phyloP scores from a whole-genome alignment of 176 grass and related monocot species.

The Guadua angustifolia region DNA sequence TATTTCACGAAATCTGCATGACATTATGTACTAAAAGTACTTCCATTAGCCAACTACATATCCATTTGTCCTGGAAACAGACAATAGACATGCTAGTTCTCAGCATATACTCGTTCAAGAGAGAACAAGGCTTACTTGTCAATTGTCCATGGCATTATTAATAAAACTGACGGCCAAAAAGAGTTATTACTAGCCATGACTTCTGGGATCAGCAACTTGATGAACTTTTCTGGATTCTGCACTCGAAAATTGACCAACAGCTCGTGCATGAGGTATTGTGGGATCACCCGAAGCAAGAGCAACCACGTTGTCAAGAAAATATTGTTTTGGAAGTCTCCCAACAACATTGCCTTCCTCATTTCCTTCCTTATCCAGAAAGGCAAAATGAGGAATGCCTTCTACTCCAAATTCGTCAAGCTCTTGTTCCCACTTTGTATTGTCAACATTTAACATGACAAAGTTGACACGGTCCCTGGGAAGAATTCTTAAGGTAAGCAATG shows the following conservation, averaged over 20 bases:
- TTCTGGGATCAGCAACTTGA: slow-evolving; percentile 91
- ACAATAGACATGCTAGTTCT: neutral
- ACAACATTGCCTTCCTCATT: slow-evolving; percentile 97
- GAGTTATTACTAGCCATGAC: slow-evolving; percentile 65
- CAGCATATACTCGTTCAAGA: slow-evolving; percentile 12
- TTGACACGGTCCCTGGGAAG: slow-evolving; percentile 71
- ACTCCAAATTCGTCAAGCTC: slow-evolving; percentile 97
- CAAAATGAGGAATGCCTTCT: slow-evolving; percentile 94
- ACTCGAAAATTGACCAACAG: slow-evolving; percentile 75
- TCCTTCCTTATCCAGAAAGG: slow-evolving; percentile 90
- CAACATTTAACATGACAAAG: slow-evolving; percentile 98
- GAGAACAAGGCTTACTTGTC: slow-evolving; percentile 37
- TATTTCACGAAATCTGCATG: neutral
- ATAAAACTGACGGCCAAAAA: neutral
- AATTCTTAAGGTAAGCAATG: slow-evolving; percentile 24
- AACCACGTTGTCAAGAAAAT: slow-evolving; percentile 90
- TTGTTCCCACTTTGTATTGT: slow-evolving; percentile 98
- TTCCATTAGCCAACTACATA: neutral
- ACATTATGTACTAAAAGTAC: neutral
- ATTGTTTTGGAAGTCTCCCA: slow-evolving; percentile 75
- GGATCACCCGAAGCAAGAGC: slow-evolving; percentile 80
- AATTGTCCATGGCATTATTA: neutral
- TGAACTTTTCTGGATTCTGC: slow-evolving; percentile 80
- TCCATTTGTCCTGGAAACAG: neutral
- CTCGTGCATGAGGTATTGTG: slow-evolving; percentile 72